These are phyloP conservation scores for Suillus subluteus DNA, from an alignment of 768 basidiomycete species.

Conservation along the genomic window DNA sequence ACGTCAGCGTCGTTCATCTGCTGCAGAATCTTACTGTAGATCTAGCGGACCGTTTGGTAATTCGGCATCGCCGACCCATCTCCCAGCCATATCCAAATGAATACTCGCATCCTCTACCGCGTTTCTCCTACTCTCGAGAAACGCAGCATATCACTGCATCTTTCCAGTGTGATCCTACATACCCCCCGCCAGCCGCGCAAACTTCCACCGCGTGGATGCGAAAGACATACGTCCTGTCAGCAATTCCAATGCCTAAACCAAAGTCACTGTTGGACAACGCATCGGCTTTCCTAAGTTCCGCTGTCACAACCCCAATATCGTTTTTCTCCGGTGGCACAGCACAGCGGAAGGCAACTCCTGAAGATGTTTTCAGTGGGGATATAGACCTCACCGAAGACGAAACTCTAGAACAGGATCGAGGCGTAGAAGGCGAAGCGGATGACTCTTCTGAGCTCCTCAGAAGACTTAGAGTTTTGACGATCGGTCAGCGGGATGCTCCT, in stretches of 20 bases:
- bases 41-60: constrained; percentile 64
- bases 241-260: constrained; percentile 70
- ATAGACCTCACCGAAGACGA: constrained; percentile 82
- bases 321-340: constrained; percentile 45
- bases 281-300: constrained; percentile 62
- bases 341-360: constrained; percentile 54
- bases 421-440: constrained; percentile 79
- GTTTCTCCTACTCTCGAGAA: constrained; percentile 58
- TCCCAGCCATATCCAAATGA: constrained; percentile 78
- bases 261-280: constrained; percentile 74
- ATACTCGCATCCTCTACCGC: constrained; percentile 77
- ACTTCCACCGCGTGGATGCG: constrained; percentile 55
- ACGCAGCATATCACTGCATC: constrained; percentile 62
- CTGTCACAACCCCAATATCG: constrained; percentile 61
- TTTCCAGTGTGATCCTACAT: constrained; percentile 68
- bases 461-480: constrained; percentile 55
- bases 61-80: constrained; percentile 77
- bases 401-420: constrained; percentile 75
- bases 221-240: constrained; percentile 63
- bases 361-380: constrained; percentile 65
- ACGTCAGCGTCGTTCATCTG: constrained; percentile 5
- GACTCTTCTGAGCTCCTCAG: constrained; percentile 64
- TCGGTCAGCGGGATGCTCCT: constrained; percentile 44
- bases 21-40: constrained; percentile 15
- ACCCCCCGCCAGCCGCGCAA: constrained; percentile 43